These are phyloP conservation scores for Coriolopsis trogii DNA, from an alignment of 1,284 basidiomycete genomes.

Conservation along the genomic window DNA sequence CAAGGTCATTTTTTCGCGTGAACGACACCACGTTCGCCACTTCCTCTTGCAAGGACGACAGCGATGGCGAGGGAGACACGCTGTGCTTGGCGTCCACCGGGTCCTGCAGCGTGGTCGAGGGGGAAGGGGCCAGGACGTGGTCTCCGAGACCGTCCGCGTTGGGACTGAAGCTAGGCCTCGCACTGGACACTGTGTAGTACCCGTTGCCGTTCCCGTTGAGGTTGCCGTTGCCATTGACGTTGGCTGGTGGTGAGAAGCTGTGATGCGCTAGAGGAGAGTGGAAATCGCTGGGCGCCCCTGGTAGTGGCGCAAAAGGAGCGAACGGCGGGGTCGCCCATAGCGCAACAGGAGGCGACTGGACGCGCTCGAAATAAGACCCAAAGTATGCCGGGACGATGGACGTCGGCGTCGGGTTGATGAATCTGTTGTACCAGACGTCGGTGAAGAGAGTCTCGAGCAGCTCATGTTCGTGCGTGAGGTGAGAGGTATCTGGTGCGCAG, in stretches of 20 bases:
- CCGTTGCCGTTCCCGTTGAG: too few relatives aligned
- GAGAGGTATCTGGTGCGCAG: slow-evolving; percentile 15
- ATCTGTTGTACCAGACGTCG: slow-evolving; percentile 38
- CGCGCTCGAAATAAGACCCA: slow-evolving; percentile 70
- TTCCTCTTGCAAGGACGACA: slow-evolving; percentile 10
- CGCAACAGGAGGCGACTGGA: slow-evolving; percentile 60
- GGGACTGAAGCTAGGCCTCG: background rate
- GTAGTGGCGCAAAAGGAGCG: slow-evolving; percentile 63
- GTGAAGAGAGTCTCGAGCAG: slow-evolving; percentile 38
- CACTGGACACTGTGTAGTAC: too few relatives aligned
- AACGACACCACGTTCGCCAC: background rate
- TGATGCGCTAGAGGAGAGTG: background rate
- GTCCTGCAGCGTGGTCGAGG: slow-evolving; percentile 14
- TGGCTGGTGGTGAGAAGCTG: background rate
- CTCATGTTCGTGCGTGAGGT: slow-evolving; percentile 37
- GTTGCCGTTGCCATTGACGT: slow-evolving; percentile 1
- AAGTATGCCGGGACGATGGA: slow-evolving; percentile 73
- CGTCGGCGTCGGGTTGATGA: slow-evolving; percentile 42
- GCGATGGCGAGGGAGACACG: slow-evolving; percentile 14
- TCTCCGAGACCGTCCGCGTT: background rate
- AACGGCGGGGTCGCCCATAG: slow-evolving; percentile 73
- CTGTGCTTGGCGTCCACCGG: slow-evolving; percentile 7
- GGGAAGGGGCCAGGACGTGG: slow-evolving; percentile 11
- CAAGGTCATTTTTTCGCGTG: slow-evolving; percentile 2
- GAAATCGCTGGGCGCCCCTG: slow-evolving; percentile 20